Evolutionary conservation across 441 rosid genomes (phyloP).

Genomic region (Gossypium schwendimanii): DNA sequence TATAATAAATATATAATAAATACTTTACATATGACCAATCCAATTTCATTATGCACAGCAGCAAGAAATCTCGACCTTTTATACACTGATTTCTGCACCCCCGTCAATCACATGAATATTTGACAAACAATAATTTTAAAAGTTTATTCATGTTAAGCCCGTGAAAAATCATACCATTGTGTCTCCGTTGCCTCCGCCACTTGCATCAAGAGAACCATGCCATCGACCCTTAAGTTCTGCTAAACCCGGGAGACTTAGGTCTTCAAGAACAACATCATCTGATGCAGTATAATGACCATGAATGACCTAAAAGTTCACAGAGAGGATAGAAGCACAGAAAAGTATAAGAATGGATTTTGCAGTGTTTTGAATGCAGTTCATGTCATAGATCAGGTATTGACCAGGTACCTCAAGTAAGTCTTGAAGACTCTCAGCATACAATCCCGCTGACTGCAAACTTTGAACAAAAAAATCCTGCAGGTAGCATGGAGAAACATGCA

Average conservation of each 20-base stretch:
- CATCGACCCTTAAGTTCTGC: constrained; percentile 90
- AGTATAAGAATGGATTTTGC: background rate
- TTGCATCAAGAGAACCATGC: constrained; percentile 96
- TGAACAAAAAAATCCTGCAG: constrained; percentile 89
- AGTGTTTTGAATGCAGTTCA: background rate
- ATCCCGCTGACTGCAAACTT: constrained; percentile 75
- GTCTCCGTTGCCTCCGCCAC: constrained; percentile 99
- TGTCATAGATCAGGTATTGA: background rate
- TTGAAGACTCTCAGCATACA: constrained; percentile 67
- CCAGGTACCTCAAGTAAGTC: constrained; percentile 77
- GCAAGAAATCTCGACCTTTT: background rate
- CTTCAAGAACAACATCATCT: constrained; percentile 72
- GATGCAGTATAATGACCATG: constrained; percentile 56
- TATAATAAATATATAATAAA: background rate
- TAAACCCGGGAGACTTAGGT: constrained; percentile 79
- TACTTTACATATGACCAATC: background rate
- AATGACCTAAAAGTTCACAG: constrained; percentile 47
- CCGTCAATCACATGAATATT: background rate
- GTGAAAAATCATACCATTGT: constrained; percentile 56
- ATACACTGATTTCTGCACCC: background rate
- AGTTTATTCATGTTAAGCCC: constrained; percentile 4
- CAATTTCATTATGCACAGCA: background rate
- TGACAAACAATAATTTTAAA: background rate
- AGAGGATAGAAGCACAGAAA: constrained; percentile 14
- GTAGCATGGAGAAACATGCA: constrained; percentile 11